Evolutionary conservation across 441 rosid species (phyloP), one percentile per base, ranked within the genome.

Genomic region (Pelargonium fulgidum): DNA sequence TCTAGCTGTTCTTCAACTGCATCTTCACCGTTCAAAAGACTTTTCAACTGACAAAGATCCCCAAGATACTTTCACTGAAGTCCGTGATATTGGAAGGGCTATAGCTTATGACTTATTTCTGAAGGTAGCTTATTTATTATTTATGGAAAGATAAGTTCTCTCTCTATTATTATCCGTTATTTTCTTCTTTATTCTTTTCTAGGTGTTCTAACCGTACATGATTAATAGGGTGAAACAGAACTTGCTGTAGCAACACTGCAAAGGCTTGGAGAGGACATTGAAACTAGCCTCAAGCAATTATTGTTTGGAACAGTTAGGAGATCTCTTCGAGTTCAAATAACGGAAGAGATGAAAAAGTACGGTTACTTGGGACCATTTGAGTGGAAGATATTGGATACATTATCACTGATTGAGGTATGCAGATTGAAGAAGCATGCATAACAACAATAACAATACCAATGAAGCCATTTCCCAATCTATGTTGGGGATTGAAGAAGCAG

Each of bases 1-100:
- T 79, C 85, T 92, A 76, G 99, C 99, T 68, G 98, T 91, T 81
- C 93, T 92, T 76, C 99, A 95, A 72, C 76, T 95, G 79, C 99
- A 95, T 86, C 96, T 95, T 81, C 90, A 89, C 81, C 97, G 74
- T 68, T 88, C 92, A 63, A 81, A 80, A 77, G 93, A 87, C 70
- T 73, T 76, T 68, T 69, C 78, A 48, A 72, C 79, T 74, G 85
- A 84, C 67, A 83, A 85, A 47, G 90, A 81, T 77, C 83, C 84
- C 73, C 82, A 76, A 68, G 98, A 95, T 85, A 86, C 93, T 65
- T 95, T 95, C 78, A 87, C 78, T 77, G 96, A 92, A 92, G 94
- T 95, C 85, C 94, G 86, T 71, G 93, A 86, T 70, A 78, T 88
- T 67, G 99, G 98, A 76, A 86, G 91, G 81, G 90, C 95, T 67